Conservation (phyloP, 306 rosid genomes). For the Rubus idaeus region DNA sequence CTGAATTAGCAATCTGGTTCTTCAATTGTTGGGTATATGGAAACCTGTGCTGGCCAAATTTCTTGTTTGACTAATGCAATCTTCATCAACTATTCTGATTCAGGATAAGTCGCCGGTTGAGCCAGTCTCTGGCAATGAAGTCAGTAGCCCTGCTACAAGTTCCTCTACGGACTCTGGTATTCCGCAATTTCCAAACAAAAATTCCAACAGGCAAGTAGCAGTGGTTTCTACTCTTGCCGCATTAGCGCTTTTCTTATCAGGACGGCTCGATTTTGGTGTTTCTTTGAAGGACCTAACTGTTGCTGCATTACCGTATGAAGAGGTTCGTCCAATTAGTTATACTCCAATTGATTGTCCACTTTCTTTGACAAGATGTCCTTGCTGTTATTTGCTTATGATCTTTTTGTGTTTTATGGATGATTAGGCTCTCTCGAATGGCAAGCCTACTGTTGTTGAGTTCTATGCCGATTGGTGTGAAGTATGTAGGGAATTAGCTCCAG, state of each 20-base stretch:
- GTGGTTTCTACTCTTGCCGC: constrained; percentile 71
- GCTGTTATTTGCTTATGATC: constrained; percentile 14
- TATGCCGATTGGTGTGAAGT: constrained; percentile 99
- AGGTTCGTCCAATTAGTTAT: constrained; percentile 40
- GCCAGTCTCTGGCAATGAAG: constrained; percentile 36
- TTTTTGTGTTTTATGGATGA: constrained; percentile 7
- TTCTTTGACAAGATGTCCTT: background rate
- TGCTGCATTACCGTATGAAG: constrained; percentile 82
- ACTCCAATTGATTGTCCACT: too few relatives aligned
- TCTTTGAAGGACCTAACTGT: constrained; percentile 86
- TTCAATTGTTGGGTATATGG: background rate
- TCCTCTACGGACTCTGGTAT: constrained; percentile 34
- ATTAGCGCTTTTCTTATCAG: constrained; percentile 58
- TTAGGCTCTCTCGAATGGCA: constrained; percentile 94
- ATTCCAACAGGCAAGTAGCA: constrained; percentile 58
- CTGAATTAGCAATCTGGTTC: background rate
- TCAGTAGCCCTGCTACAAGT: constrained; percentile 32
- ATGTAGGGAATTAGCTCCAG: constrained; percentile 91
- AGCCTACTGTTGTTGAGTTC: constrained; percentile 95
- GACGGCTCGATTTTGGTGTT: constrained; percentile 86
- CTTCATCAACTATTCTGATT: constrained; percentile 5
- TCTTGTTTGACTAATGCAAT: background rate
- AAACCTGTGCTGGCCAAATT: background rate
- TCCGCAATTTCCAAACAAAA: constrained; percentile 64
- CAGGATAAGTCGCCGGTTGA: constrained; percentile 47